Evolutionary conservation across 2,329 filamentous ascomycete species (phyloP).

Genomic region (Diplodia intermedia): DNA sequence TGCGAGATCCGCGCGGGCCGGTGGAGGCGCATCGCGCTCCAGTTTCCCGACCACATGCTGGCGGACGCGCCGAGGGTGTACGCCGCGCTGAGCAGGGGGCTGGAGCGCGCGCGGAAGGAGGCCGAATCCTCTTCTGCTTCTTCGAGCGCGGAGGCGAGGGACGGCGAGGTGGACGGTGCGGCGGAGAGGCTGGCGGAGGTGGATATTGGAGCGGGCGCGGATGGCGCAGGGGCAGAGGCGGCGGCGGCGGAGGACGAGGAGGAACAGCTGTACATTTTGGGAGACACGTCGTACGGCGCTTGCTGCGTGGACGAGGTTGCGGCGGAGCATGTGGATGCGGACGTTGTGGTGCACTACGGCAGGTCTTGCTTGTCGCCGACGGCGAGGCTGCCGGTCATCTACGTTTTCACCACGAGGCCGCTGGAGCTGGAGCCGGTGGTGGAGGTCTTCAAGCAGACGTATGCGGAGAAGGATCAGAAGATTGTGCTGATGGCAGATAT

Average conservation of each 20-base stretch:
- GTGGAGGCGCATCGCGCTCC: constrained; percentile 83
- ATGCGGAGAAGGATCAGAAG: constrained; percentile 67
- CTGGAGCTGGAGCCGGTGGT: constrained; percentile 68
- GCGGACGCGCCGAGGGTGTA: constrained; percentile 83
- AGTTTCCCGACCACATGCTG: constrained; percentile 95
- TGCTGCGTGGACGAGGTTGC: constrained; percentile 98
- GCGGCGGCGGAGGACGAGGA: constrained; percentile 35
- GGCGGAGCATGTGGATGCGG: constrained; percentile 88
- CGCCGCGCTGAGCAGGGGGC: constrained; percentile 64
- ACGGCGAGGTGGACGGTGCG: not conserved
- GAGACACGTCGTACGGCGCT: constrained; percentile 94
- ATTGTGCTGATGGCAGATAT: constrained; percentile 88
- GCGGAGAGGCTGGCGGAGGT: constrained; percentile 13
- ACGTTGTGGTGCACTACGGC: constrained; percentile 94
- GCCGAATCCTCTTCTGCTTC: not conserved
- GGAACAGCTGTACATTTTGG: constrained; percentile 77
- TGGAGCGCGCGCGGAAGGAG: constrained; percentile 41
- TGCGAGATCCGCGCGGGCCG: constrained; percentile 73
- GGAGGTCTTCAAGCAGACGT: constrained; percentile 71
- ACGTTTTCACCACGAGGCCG: constrained; percentile 81
- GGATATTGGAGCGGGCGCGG: not conserved
- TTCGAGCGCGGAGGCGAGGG: not conserved
- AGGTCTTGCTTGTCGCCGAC: constrained; percentile 91
- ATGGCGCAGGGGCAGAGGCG: not conserved
- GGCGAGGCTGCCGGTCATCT: constrained; percentile 82